A percentile compares a stretch with the other conserved stretches of the same genome.
These are phyloP conservation scores for Epipyxis sp. DNA, from an alignment of 108 stramenopile species.

Conservation along the genomic window DNA sequence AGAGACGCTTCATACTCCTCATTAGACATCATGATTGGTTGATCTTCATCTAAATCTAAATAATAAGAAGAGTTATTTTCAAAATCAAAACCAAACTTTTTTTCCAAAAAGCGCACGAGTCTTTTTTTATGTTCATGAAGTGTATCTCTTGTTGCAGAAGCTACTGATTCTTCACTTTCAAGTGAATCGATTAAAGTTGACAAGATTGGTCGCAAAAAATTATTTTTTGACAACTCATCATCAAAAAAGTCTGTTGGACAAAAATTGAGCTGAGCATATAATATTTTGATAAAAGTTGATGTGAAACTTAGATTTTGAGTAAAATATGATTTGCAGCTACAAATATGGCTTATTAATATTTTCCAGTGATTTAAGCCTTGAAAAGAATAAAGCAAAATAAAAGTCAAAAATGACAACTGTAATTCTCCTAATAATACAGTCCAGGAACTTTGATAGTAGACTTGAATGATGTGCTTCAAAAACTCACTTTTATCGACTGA, in stretches of 20 bases:
- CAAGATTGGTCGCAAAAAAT: constrained; percentile 1
- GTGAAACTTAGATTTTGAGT: background rate
- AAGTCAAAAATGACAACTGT: constrained; percentile 14
- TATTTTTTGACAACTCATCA: background rate
- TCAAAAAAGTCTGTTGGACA: constrained; percentile 24
- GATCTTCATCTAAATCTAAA: too few species aligned
- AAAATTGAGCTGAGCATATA: constrained; percentile 15
- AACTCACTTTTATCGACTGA: background rate
- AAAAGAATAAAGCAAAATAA: background rate
- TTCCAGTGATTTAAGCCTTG: constrained; percentile 18
- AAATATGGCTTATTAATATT: background rate
- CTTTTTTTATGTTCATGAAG: background rate
- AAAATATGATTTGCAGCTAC: background rate
- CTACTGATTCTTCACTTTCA: background rate
- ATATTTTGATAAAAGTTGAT: background rate
- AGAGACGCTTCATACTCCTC: too few species aligned
- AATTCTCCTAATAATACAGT: background rate
- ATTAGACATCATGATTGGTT: too few species aligned
- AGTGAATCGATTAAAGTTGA: background rate
- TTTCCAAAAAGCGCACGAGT: background rate
- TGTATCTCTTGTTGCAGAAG: background rate
- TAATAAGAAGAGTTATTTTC: too few species aligned
- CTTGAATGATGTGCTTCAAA: background rate
- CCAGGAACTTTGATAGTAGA: background rate
- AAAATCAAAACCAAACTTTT: background rate